phyloP scores from a whole-genome alignment of 2,329 filamentous ascomycete species.

The Aspergillus sp. region DNA sequence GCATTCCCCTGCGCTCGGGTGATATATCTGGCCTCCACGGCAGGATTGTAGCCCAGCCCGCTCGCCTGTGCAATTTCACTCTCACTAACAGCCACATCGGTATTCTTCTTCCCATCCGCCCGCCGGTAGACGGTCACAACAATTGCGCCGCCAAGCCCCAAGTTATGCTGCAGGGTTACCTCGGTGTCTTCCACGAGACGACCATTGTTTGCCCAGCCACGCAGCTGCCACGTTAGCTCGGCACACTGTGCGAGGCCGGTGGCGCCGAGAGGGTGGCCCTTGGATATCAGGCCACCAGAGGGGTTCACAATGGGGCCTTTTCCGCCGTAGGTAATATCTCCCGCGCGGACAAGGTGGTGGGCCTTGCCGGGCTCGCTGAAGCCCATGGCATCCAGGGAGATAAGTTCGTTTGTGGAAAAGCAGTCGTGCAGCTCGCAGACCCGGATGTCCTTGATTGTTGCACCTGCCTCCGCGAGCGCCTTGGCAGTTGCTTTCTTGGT shows the following conservation, averaged over 20 bases:
- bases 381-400: slow-evolving; percentile 79
- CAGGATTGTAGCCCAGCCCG: slow-evolving; percentile 81
- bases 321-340: slow-evolving; percentile 85
- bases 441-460: slow-evolving; percentile 63
- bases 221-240: neutral
- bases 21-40: slow-evolving; percentile 82
- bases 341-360: slow-evolving; percentile 79
- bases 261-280: neutral
- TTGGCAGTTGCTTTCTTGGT: slow-evolving; percentile 63
- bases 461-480: slow-evolving; percentile 67
- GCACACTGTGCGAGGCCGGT: neutral
- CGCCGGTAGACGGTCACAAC: neutral
- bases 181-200: neutral
- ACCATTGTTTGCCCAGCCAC: neutral
- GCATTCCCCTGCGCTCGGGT: slow-evolving; percentile 70
- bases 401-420: slow-evolving; percentile 94
- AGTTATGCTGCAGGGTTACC: neutral
- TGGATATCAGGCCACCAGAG: neutral
- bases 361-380: slow-evolving; percentile 77
- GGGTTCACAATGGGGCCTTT: neutral
- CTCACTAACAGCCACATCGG: neutral
- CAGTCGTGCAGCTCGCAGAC: slow-evolving; percentile 97
- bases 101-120: neutral
- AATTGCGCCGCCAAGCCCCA: neutral
- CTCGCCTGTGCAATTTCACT: slow-evolving; percentile 48